Evolutionary conservation across 352 stramenopile genomes (phyloP), one percentile per base, ranked within the genome.

Genomic region (Phytophthora aleatoria): DNA sequence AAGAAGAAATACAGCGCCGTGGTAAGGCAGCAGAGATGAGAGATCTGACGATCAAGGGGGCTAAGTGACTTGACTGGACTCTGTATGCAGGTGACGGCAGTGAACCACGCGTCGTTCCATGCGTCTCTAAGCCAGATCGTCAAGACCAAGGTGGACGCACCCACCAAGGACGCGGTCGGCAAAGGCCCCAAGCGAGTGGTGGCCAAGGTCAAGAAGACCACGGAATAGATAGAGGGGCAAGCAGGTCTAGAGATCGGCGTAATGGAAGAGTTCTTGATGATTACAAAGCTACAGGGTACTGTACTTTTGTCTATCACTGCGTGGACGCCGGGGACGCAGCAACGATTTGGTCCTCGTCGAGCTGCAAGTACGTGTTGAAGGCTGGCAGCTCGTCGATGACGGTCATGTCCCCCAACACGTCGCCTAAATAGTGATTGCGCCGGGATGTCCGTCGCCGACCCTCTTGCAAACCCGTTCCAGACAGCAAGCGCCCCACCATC

Each of bases 1-100:
- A 95, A 95, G 81, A 81, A 77, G 64, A 95, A 95, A 71, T 87
- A 84, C 69, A 92, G 84, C 66, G 86, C 86, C 8, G 73, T 83
- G 66, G 86, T 92, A 70, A 33, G 70, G 47, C 3, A 49, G 5
- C 10, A 57, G 28, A 42, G 20, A 26, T 16, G 15, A 38, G 30
- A 47, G 50, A 61, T 12, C 38, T 0, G 16, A 53, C 30, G 15
- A 44, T 24, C 5, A 49, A 44, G 38, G 20, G 15, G 48, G 44
- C 45, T 65, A 36, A 67, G 49, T 63, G 48, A 26, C 41, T n/a
- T 30, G 35, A 41, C 11, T 50, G 24, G 39, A 11, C n/a, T 58
- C 24, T 67, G 27, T 13, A 20, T 59, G 20, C 52, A 92, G 84
- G 77, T 92, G 58, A 84, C 83, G 38, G 59, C 78, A 7, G 67